Evolutionary conservation across 2,329 filamentous ascomycete genomes (phyloP).

Genomic region (Paraconiothyrium sp.): DNA sequence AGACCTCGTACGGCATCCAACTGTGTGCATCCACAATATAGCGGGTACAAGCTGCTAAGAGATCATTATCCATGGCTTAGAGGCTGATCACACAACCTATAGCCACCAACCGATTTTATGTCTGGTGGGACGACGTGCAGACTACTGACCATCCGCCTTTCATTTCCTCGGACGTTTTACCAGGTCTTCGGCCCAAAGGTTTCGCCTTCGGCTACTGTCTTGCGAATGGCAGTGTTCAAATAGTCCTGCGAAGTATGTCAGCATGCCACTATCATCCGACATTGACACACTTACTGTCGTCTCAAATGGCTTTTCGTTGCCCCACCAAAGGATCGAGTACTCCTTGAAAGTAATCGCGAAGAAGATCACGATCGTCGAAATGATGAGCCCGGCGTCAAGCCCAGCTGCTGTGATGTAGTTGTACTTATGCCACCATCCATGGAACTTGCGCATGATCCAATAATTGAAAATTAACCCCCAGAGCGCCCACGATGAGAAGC

Average conservation of each 20-base stretch:
- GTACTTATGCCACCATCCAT: slow-evolving; percentile 80
- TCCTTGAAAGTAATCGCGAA: slow-evolving; percentile 71
- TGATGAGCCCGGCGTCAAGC: slow-evolving; percentile 72
- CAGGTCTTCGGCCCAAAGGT: slow-evolving; percentile 61
- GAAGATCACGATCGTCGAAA: slow-evolving; percentile 75
- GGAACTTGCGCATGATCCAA: slow-evolving; percentile 70
- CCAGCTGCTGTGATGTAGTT: slow-evolving; percentile 80
- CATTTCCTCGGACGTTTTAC: slow-evolving; percentile 34
- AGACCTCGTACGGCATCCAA: background rate
- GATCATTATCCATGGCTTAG: background rate
- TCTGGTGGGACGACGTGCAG: background rate
- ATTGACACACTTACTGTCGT: slow-evolving; percentile 50
- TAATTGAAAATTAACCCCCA: slow-evolving; percentile 76
- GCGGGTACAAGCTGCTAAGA: background rate
- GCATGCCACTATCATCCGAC: background rate
- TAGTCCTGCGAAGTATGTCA: slow-evolving; percentile 47
- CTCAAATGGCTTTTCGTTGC: slow-evolving; percentile 60
- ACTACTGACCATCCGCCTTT: background rate
- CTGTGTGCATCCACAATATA: background rate
- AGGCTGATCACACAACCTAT: no score
- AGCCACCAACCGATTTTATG: no score
- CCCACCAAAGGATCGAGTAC: slow-evolving; percentile 70
- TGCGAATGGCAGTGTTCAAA: slow-evolving; percentile 29
- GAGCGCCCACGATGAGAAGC: slow-evolving; percentile 75
- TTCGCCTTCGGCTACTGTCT: slow-evolving; percentile 33